These are phyloP conservation scores for Leccinum fibrillosum DNA, from an alignment of 768 basidiomycete genomes.

Conservation along the genomic window DNA sequence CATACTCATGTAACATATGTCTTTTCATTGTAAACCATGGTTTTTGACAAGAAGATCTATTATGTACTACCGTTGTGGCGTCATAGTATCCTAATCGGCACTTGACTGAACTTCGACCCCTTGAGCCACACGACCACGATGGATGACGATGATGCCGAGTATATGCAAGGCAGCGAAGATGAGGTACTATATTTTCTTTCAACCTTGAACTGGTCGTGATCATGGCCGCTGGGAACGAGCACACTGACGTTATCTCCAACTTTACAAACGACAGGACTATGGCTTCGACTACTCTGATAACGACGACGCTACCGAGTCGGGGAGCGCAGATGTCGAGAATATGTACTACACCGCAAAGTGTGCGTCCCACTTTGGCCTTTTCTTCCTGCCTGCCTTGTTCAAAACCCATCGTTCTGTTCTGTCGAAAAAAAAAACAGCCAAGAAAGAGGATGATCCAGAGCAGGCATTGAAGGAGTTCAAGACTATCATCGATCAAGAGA, in stretches of 20 bases:
- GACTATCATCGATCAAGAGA: slow-evolving; percentile 84
- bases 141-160: slow-evolving; percentile 94
- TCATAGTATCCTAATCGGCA: background rate
- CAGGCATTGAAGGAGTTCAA: slow-evolving; percentile 88
- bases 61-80: slow-evolving; percentile 1
- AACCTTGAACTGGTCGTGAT: background rate
- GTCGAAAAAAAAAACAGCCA: slow-evolving; percentile 44
- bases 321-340: slow-evolving; percentile 90
- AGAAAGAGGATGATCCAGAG: slow-evolving; percentile 93
- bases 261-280: slow-evolving; percentile 62
- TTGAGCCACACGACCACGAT: slow-evolving; percentile 36
- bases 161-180: slow-evolving; percentile 87
- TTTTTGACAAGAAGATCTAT: background rate
- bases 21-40: background rate
- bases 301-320: slow-evolving; percentile 76
- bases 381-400: background rate
- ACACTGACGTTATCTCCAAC: slow-evolving; percentile 2
- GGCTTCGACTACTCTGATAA: slow-evolving; percentile 96
- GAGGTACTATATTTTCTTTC: slow-evolving; percentile 49
- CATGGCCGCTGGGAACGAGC: background rate
- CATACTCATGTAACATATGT: slow-evolving; percentile 19
- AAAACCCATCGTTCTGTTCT: background rate
- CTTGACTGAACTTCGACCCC: slow-evolving; percentile 3
- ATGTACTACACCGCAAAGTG: slow-evolving; percentile 98
- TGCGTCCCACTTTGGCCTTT: slow-evolving; percentile 36